phyloP scores from a whole-genome alignment of 2,329 filamentous ascomycete species.

The Orbilia ellipsospora region DNA sequence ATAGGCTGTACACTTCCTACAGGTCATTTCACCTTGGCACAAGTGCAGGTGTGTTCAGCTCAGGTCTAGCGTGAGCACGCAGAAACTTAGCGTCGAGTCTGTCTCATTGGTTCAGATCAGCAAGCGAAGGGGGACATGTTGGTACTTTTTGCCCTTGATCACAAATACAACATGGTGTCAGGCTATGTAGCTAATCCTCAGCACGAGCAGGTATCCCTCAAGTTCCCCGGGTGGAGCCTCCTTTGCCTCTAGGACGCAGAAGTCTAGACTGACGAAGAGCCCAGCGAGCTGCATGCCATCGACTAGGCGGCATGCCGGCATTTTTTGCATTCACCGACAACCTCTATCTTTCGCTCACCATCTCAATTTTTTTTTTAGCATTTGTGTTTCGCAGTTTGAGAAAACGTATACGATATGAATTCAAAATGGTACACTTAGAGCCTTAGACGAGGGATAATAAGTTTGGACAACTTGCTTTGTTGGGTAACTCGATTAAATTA shows the following conservation, averaged over 20 bases:
- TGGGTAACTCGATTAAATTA: constrained; percentile 46
- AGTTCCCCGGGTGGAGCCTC: constrained; percentile 11
- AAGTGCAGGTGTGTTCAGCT: constrained; percentile 32
- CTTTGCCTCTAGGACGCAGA: constrained; percentile 6
- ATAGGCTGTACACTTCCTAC: constrained; percentile 21
- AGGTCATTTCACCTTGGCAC: constrained; percentile 29
- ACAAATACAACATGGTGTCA: constrained; percentile 18
- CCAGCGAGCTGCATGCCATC: constrained; percentile 2
- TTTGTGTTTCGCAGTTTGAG: constrained; percentile 10
- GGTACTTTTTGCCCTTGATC: constrained; percentile 17
- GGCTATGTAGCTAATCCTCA: neutral
- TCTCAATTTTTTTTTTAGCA: neutral
- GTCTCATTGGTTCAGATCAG: constrained; percentile 28
- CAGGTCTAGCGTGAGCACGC: constrained; percentile 19
- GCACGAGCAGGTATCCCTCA: neutral
- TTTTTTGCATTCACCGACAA: neutral
- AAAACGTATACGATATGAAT: constrained; percentile 10
- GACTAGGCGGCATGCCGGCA: constrained; percentile 10
- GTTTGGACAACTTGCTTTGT: constrained; percentile 22
- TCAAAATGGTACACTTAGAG: constrained; percentile 13
- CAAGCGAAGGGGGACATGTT: constrained; percentile 21
- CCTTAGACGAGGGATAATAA: constrained; percentile 8
- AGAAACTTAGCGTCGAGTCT: neutral
- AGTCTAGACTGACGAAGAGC: constrained; percentile 8
- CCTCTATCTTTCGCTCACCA: no score